Evolutionary conservation across 495 filamentous ascomycete species (phyloP).

Genomic region (Penicillium canescens): DNA sequence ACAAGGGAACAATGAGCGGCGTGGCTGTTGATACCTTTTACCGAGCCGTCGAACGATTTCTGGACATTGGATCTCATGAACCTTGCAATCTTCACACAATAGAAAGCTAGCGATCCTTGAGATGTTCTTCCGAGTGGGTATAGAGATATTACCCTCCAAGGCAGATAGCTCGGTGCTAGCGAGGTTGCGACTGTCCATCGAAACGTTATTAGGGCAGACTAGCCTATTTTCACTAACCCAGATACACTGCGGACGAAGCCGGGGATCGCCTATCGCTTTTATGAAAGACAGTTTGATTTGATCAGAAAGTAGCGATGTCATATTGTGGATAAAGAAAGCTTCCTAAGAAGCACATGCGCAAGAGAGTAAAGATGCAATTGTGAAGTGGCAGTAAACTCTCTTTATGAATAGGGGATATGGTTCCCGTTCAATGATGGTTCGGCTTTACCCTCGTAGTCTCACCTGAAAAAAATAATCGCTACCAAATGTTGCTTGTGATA

Average conservation of each 20-base stretch:
- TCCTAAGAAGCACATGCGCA: background rate
- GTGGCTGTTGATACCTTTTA: background rate
- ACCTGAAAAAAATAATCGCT: too few species aligned
- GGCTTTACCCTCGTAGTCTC: too few species aligned
- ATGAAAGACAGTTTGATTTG: background rate
- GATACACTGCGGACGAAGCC: background rate
- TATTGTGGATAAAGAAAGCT: background rate
- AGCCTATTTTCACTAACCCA: background rate
- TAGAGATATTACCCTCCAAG: background rate
- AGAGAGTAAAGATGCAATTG: background rate
- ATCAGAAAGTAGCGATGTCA: background rate
- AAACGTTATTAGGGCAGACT: background rate
- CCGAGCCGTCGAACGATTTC: conserved; percentile 1
- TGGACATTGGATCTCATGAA: background rate
- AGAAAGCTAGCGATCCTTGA: background rate
- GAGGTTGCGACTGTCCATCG: background rate
- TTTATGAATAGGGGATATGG: background rate
- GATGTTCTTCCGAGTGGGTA: background rate
- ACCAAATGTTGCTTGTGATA: too few species aligned
- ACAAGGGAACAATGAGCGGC: background rate
- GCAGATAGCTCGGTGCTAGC: background rate
- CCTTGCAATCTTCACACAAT: background rate
- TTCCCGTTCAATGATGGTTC: background rate
- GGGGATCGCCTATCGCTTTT: background rate
- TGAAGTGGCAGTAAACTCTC: background rate